phyloP scores from a whole-genome alignment of 805 yeast species.

The Saturnispora kantuleensis region DNA sequence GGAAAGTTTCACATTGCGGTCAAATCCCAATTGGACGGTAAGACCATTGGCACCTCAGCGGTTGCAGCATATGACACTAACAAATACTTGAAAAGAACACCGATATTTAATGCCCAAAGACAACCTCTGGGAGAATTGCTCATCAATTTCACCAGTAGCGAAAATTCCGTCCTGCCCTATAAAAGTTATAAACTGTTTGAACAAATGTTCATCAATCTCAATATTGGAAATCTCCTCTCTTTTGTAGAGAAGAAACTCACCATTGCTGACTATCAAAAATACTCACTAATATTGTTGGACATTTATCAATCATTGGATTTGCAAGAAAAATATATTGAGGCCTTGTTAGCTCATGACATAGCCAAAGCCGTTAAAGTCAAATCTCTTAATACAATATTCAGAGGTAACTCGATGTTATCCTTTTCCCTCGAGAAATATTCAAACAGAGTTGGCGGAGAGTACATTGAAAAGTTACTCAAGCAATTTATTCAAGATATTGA shows the following conservation, averaged over 20 bases:
- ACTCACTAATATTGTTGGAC: conserved; percentile 54
- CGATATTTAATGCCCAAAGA: conserved; percentile 17
- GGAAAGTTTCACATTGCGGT: conserved; percentile 41
- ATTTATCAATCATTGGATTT: conserved; percentile 61
- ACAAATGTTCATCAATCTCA: conserved; percentile 43
- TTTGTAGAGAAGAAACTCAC: conserved; percentile 31
- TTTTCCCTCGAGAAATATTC: conserved; percentile 73
- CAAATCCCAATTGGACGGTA: conserved; percentile 28
- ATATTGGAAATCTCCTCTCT: conserved; percentile 42
- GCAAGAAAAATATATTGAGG: conserved; percentile 65
- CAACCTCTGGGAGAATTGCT: conserved; percentile 49
- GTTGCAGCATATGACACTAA: conserved; percentile 42
- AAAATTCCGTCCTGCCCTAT: conserved; percentile 52
- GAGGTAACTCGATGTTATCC: conserved; percentile 80
- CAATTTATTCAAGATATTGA: conserved; percentile 47
- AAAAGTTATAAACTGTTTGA: conserved; percentile 53
- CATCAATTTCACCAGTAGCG: conserved; percentile 39
- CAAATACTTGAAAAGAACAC: conserved; percentile 18
- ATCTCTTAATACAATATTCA: conserved; percentile 53
- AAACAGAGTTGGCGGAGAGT: conserved; percentile 69
- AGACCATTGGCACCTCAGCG: conserved; percentile 42
- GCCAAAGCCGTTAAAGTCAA: conserved; percentile 32
- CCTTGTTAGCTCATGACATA: conserved; percentile 60
- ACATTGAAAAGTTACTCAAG: conserved; percentile 63
- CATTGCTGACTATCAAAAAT: conserved; percentile 37